A percentile compares a stretch with the other conserved stretches of the same genome.
phyloP scores from a whole-genome alignment of 495 filamentous ascomycete genomes.

The Aspergillus bridgeri region DNA sequence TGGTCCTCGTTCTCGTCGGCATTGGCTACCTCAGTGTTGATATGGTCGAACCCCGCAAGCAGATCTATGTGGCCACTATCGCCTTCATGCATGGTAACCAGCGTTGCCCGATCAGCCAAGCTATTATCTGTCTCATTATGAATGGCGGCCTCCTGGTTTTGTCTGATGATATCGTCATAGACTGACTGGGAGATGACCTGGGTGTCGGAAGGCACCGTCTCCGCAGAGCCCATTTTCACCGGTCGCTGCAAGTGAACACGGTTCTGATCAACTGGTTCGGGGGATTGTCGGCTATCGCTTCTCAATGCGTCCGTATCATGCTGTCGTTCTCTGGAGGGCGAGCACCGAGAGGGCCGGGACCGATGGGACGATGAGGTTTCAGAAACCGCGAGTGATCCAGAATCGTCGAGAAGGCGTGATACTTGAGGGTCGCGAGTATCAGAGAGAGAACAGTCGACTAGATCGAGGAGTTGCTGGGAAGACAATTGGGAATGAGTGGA shows the following conservation, averaged over 20 bases:
- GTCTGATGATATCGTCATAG: constrained; percentile 44
- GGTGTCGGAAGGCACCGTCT: constrained; percentile 43
- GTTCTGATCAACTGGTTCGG: constrained; percentile 3
- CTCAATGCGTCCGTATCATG: not conserved
- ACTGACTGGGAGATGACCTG: constrained; percentile 52
- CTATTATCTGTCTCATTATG: constrained; percentile 17
- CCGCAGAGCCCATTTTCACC: constrained; percentile 34
- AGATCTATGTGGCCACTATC: constrained; percentile 50
- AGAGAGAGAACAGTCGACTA: constrained; percentile 5
- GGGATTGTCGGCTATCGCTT: constrained; percentile 4
- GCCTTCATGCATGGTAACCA: constrained; percentile 42
- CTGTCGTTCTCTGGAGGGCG: constrained; percentile 10
- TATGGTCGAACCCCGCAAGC: constrained; percentile 37
- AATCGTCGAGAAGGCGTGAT: constrained; percentile 2
- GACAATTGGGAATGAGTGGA: constrained; percentile 29
- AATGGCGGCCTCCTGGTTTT: constrained; percentile 31
- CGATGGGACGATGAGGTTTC: constrained; percentile 2
- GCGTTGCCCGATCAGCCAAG: constrained; percentile 30
- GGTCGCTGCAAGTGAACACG: constrained; percentile 10
- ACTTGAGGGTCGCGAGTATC: not conserved
- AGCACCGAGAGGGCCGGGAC: not conserved
- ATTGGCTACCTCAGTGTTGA: constrained; percentile 21
- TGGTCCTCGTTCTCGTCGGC: constrained; percentile 38
- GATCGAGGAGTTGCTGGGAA: constrained; percentile 8
- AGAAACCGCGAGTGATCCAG: not conserved